Evolutionary conservation across 768 basidiomycete genomes (phyloP), one percentile per base, ranked within the genome.

Genomic region (Ephemerocybe angulata): DNA sequence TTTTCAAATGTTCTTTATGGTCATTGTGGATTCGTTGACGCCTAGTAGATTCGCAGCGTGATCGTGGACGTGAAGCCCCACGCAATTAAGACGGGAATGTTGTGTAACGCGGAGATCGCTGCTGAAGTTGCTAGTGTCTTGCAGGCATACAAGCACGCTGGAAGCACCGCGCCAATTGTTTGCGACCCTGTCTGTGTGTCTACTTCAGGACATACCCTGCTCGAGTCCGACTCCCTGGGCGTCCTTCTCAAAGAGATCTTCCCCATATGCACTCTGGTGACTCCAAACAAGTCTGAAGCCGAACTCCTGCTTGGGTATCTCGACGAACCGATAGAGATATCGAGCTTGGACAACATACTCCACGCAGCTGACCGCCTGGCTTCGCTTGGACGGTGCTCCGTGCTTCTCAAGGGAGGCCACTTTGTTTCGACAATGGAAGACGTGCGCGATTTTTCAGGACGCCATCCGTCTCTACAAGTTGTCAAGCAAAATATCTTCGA

Each of bases 121-220:
- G 70, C 65, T 11, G 73, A 78, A 0, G 76, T 92, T 3, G 78
- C 81, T 2, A 57, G 67, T 1, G 72, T 80, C 11, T 76, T 94
- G 40, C 76, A 67, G 40, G 40, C 53, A 15, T 58, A 58, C 59
- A 54, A 50, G 44, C 28, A 17, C 1, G 42, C 29, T 4, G 57
- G 63, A 11, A 56, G 55, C 10, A 58, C 69, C 27, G 78, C 85
- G 0, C 81, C 83, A 1, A 71, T 94, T 19, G 81, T 96, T 25
- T 83, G 90, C 57, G 94, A 98, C 65, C 93, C 94, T 0, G 93
- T 98, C 10, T 93, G 86, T 63, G 89, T 96, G 1, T 92, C 91
- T 3, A 96, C 94, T 0, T 92, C 90, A 0, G 93, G 93, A 2
- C 90, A 94, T 63, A 82, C 77, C 6, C 77, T 98, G 1, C 76